Evolutionary conservation across 495 filamentous ascomycete species (phyloP).

Genomic region (Penicillium crystallinum): DNA sequence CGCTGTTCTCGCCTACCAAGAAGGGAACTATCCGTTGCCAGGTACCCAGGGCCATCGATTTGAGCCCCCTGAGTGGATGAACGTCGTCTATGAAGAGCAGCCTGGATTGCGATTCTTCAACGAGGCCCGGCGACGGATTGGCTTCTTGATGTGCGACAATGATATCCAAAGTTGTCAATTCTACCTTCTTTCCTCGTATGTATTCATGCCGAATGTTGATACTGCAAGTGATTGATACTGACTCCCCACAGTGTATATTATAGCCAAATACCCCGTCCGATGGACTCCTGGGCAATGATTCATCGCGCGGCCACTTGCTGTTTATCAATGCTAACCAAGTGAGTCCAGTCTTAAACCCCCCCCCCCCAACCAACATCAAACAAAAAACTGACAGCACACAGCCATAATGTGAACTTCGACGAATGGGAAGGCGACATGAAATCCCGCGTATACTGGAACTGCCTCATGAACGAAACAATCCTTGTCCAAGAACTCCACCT

Average conservation of each 20-base stretch:
- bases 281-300: constrained; percentile 46
- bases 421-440: constrained; percentile 50
- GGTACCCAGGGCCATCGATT: constrained; percentile 32
- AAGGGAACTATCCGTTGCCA: constrained; percentile 42
- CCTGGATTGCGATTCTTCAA: constrained; percentile 44
- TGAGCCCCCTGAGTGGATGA: constrained; percentile 42
- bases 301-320: constrained; percentile 45
- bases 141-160: constrained; percentile 45
- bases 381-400: constrained; percentile 13
- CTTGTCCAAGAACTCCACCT: constrained; percentile 45
- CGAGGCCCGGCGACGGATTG: constrained; percentile 42
- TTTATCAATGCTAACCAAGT: constrained; percentile 45
- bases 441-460: constrained; percentile 46
- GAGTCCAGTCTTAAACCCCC: too few relatives aligned
- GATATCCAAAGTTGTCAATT: constrained; percentile 46
- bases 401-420: constrained; percentile 42
- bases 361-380: background rate
- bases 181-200: constrained; percentile 43
- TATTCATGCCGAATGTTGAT: background rate
- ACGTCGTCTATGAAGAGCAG: constrained; percentile 38
- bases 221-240: constrained; percentile 1
- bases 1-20: constrained; percentile 38
- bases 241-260: constrained; percentile 30
- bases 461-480: constrained; percentile 47
- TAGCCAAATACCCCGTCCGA: constrained; percentile 41